Conservation (phyloP, 176 grass and related monocot species). For the Avena sativa region DNA sequence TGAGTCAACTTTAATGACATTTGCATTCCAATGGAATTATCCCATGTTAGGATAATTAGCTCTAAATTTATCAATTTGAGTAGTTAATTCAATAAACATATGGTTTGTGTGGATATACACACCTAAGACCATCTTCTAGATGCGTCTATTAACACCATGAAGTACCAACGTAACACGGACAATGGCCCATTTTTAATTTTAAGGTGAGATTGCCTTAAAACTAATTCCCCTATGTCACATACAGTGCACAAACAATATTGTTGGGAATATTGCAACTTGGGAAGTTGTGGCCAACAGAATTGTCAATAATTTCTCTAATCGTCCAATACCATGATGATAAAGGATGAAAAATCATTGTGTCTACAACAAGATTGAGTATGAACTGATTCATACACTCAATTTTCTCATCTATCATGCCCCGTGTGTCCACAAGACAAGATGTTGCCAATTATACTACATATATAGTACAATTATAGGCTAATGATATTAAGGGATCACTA, state of each 20-base stretch:
- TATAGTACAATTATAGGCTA: background rate
- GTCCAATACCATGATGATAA: background rate
- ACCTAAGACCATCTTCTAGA: background rate
- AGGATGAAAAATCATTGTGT: background rate
- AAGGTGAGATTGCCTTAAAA: no score
- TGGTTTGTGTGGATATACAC: background rate
- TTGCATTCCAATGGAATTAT: background rate
- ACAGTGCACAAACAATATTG: no score
- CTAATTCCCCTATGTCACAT: no score
- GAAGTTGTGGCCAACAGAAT: background rate
- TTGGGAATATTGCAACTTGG: no score
- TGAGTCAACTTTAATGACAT: background rate
- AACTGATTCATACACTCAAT: background rate
- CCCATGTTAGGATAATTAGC: background rate
- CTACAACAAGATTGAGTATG: no score
- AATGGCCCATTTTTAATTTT: background rate
- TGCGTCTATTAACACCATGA: background rate
- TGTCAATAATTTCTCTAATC: background rate
- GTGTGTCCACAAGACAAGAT: background rate
- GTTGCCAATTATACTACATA: background rate
- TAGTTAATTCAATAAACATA: background rate
- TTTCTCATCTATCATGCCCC: background rate
- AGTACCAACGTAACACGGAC: background rate
- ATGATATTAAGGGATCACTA: no score
- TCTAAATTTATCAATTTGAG: background rate